Conservation (phyloP, 768 basidiomycete genomes). For the Leccinum subgranulosum region DNA sequence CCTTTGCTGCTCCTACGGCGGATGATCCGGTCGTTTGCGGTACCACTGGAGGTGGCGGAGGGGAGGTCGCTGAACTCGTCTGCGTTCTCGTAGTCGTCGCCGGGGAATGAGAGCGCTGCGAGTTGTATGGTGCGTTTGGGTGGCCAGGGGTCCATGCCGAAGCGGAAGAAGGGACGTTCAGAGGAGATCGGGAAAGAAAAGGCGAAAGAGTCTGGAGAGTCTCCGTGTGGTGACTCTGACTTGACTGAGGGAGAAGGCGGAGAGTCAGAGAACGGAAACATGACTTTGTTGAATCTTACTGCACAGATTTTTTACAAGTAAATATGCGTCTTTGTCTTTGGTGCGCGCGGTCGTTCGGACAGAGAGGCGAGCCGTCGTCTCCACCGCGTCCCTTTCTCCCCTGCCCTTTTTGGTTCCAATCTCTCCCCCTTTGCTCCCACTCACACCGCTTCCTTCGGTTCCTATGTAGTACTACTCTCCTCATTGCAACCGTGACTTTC, state of each 20-base stretch:
- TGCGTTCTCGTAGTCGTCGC: constrained; percentile 61
- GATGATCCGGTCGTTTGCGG: constrained; percentile 46
- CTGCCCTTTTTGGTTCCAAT: neutral
- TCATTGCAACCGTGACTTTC: neutral
- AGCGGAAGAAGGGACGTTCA: constrained; percentile 19
- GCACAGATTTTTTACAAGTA: neutral
- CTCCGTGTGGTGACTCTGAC: constrained; percentile 21
- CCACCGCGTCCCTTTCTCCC: neutral
- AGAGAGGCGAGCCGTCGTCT: constrained; percentile 6
- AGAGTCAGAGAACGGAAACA: neutral
- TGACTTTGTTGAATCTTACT: too few species aligned
- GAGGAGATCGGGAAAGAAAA: constrained; percentile 19
- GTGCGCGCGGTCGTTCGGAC: neutral
- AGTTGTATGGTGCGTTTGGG: constrained; percentile 21
- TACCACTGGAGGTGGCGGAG: constrained; percentile 13
- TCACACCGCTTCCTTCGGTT: neutral
- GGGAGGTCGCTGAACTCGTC: constrained; percentile 51
- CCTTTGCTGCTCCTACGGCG: constrained; percentile 79
- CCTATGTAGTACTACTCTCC: neutral
- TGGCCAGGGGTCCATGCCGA: constrained; percentile 31
- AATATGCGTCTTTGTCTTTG: neutral
- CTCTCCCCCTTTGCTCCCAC: neutral
- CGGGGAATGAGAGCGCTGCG: constrained; percentile 41
- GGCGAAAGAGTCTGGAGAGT: constrained; percentile 20
- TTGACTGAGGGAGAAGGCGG: constrained; percentile 23